Evolutionary conservation across 78 protist species (phyloP), one percentile per base, ranked within the genome.

Genomic region (Dictyostelium brefeldianum): DNA sequence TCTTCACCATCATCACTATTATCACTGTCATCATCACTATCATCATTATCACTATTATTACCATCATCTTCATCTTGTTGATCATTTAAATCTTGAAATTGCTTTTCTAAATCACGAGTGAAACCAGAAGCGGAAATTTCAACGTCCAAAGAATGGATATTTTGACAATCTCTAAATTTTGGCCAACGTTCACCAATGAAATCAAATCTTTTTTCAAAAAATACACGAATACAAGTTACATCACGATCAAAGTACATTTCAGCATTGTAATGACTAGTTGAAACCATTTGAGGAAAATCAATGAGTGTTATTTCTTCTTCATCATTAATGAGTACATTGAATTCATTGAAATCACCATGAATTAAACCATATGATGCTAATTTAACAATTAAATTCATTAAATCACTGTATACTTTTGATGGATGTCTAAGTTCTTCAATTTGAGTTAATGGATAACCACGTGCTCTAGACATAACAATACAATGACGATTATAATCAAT

Each of bases 271-370:
- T 99, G 99, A 4, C 47, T 22, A 0, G 99, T 99, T 3, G 99
- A 96, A 9, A 98, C 90, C 99, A 99, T 98, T 57, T 99, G 99
- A 9, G 99, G 99, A 70, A 99, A 99, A 84, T 99, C 99, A 83
- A 99, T 99, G 15, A 99, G 5, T 4, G 96, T 94, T 0, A 98
- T 48, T n/a, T 71, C 51, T 20, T 87, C 97, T 4, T 97, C 95
- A 36, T 98, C 99, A 65, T 92, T 79, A 47, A 98, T 27, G 62
- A 99, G 79, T 14, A 99, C 27, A 89, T 99, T 99, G 87, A 99
- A 99, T 80, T 99, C 99, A 83, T 99, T 99, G 94, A 98, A 99
- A 84, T 99, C 99, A 46, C 99, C 96, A 77, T 99, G 99, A 83
- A 99, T 95, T n/a, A 99, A 84, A 2, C 99, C 99, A 46, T 79